Evolutionary conservation across 768 basidiomycete genomes (phyloP), one percentile per base, ranked within the genome.

Genomic region (Goffeauzyma gilvescens): DNA sequence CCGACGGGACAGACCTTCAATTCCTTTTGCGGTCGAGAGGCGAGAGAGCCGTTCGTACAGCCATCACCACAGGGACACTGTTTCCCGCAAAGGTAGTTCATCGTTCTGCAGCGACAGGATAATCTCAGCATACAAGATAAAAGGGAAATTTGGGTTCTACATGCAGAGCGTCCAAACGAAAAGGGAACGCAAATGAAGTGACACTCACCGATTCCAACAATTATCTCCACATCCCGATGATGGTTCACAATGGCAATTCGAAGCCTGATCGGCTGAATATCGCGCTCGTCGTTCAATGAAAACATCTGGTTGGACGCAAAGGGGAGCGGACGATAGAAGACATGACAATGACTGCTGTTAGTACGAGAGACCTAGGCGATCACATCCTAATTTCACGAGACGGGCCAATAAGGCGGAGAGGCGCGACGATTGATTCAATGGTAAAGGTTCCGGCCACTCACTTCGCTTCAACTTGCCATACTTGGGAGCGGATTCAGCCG

Each of bases 41-140:
- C 41, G 42, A 67, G 49, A 8, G 56, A 53, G 32, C 50, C 54
- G 46, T 67, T 67, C 21, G 50, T 52, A 48, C 65, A 67, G 0
- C 27, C 46, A 8, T 52, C 55, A 9, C 62, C 61, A 18, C 50
- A 53, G 0, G 61, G 62, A 46, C 66, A 67, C 10, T 57, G 52
- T 46, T 59, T 63, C 2, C 60, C 56, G 50, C 66, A 67, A 15
- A 64, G 54, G 48, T 64, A 66, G 49, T 58, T 58, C 62, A 65
- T 65, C 24, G 60, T 49, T 15, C 57, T 58, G 41, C 10, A 18
- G 20, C 23, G 12, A 12, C 4, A 15, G 42, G 26, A 26, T 8
- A 15, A 42, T 17, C 21, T 18, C 13, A 13, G 38, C 23, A 24
- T 6, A 26, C 1, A 18, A 24, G 30, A 6, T 30, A n/a, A 30